Percentiles rank a stretch among this genome's conserved stretches.
Evolutionary conservation across 2,329 filamentous ascomycete genomes (phyloP).

Genomic region (Geosmithia putterillii): DNA sequence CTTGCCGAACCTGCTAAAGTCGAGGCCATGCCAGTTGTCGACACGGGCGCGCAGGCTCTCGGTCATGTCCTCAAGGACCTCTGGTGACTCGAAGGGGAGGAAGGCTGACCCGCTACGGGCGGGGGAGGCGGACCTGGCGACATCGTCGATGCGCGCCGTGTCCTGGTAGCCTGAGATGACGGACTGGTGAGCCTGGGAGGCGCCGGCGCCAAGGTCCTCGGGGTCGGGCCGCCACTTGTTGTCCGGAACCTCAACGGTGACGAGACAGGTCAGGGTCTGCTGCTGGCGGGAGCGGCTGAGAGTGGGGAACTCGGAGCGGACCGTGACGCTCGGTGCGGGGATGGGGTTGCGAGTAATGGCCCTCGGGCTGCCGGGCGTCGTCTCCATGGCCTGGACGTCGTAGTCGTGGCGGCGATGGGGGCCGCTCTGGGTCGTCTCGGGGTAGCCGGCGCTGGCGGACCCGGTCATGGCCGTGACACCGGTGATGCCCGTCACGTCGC

Average conservation of each 20-base stretch:
- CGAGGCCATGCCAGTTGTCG: constrained; percentile 95
- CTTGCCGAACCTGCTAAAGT: constrained; percentile 88
- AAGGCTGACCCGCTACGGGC: constrained; percentile 44
- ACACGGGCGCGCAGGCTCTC: constrained; percentile 78
- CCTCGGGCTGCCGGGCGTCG: constrained; percentile 63
- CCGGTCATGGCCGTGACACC: constrained; percentile 58
- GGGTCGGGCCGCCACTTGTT: constrained; percentile 81
- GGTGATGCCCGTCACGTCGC: constrained; percentile 59
- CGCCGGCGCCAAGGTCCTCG: constrained; percentile 57
- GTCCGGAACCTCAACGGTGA: constrained; percentile 89
- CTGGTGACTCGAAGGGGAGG: constrained; percentile 61
- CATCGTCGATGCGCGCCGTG: constrained; percentile 36
- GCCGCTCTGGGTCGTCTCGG: constrained; percentile 59
- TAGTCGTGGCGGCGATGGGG: constrained; percentile 77
- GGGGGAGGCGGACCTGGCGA: constrained; percentile 47
- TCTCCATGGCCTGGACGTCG: constrained; percentile 93
- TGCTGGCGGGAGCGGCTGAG: constrained; percentile 85
- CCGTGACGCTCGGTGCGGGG: constrained; percentile 79
- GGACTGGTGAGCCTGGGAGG: constrained; percentile 26
- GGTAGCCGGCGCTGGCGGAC: constrained; percentile 73
- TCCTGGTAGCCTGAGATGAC: constrained; percentile 6
- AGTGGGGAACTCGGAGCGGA: constrained; percentile 94
- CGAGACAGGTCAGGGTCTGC: constrained; percentile 84
- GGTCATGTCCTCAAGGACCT: constrained; percentile 72
- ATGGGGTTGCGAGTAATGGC: constrained; percentile 71